Base-by-base conservation (phyloP, 768 basidiomycete genomes). In the Pulveroboletus sp. region DNA sequence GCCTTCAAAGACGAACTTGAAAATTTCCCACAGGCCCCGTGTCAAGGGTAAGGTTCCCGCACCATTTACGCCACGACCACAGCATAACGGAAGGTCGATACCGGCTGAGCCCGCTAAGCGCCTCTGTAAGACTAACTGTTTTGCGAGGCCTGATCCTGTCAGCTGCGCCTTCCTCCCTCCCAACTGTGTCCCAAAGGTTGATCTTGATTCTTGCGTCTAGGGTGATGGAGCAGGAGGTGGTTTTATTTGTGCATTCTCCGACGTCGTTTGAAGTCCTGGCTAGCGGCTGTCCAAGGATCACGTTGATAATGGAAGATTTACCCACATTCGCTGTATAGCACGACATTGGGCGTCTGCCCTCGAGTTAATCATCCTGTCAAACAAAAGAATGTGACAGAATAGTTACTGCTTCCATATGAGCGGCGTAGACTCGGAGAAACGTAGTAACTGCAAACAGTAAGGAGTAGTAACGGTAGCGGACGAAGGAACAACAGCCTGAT, bases 241-340 rank as follows among this genome's bases (percentile, higher is more conserved):
- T 57, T 12, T 52, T 32, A 25, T 61, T 57, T 1, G 71, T 72
- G 40, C 63, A 65, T 23, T 66, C 69, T 1, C 49, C 25, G 7
- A 62, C 63, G 13, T 56, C 53, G 41, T 62, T 67, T 13, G 67
- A 68, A n/a, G 60, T 60, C 1, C 38, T 45, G 8, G 70, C 72
- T 9, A 53, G 39, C 0, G 60, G 43, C 3, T 38, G 17, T 23
- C 63, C 66, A 5, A 52, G 47, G 36, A 75, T 43, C 57, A 67
- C 56, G 47, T 75, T 76, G 48, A 74, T 60, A 45, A 72, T 54
- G 14, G 70, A 72, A 23, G 73, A 74, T 56, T 76, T 75, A 17
- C 69, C 68, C 43, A 70, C 59, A 57, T 53, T 63, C 59, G 44
- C 61, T 56, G 29, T 74, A 72, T 3, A 75, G 20, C 25, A 75